Conservation (phyloP, 495 filamentous ascomycete species). For the Platismatia glauca region DNA sequence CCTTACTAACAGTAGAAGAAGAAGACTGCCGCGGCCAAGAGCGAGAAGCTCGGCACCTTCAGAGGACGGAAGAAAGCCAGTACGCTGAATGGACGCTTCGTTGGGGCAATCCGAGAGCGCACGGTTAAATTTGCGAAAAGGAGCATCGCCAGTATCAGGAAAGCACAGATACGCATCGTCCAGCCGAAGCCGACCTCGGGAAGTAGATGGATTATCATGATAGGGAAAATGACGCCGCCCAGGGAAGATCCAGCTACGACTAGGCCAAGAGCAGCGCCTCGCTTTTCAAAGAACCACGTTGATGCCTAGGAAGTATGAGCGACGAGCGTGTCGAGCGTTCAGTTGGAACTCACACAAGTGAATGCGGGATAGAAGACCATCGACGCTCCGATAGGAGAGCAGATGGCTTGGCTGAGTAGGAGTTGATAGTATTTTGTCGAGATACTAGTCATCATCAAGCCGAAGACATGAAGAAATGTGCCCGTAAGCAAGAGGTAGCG, state of each 20-base stretch:
- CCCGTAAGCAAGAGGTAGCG: constrained; percentile 21
- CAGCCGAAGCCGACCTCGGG: constrained; percentile 38
- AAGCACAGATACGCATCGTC: constrained; percentile 43
- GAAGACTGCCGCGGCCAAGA: constrained; percentile 42
- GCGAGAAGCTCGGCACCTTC: constrained; percentile 42
- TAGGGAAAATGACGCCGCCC: constrained; percentile 56
- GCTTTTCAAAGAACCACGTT: constrained; percentile 20
- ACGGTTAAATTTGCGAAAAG: constrained; percentile 50
- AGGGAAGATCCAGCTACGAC: constrained; percentile 23
- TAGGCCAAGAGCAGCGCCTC: constrained; percentile 21
- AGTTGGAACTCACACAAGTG: not conserved
- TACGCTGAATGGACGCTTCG: constrained; percentile 19
- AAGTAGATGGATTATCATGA: constrained; percentile 30
- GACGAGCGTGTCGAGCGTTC: not conserved
- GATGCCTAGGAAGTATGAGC: constrained; percentile 1
- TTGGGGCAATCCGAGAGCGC: constrained; percentile 47
- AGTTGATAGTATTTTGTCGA: constrained; percentile 38
- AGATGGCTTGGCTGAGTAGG: constrained; percentile 37
- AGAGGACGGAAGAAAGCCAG: constrained; percentile 40
- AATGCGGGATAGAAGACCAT: constrained; percentile 25
- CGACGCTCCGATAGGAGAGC: constrained; percentile 31
- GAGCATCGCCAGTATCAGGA: constrained; percentile 47
- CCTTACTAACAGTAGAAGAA: constrained; percentile 28
- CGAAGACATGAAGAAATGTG: constrained; percentile 24
- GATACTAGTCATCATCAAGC: constrained; percentile 34